Percentiles rank a stretch among this genome's conserved stretches.
Conservation (phyloP, 768 basidiomycete species). For the Suillus subaureus region DNA sequence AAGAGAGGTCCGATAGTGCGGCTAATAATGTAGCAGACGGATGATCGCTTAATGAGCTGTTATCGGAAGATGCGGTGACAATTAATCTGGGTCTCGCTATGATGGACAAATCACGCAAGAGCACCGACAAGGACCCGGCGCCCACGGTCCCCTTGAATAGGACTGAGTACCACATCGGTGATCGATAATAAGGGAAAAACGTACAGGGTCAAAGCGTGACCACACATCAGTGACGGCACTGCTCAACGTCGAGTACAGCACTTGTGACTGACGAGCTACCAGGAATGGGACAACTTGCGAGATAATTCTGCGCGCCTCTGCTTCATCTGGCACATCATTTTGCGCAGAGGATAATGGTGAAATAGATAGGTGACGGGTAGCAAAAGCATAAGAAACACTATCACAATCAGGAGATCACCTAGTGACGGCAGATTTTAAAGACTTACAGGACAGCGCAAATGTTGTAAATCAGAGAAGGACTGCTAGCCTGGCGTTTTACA, state of each 20-base stretch:
- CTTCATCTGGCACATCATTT: constrained; percentile 43
- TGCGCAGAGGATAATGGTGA: constrained; percentile 55
- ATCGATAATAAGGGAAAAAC: constrained; percentile 9
- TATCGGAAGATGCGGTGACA: constrained; percentile 7
- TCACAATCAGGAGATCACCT: background rate
- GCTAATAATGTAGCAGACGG: constrained; percentile 19
- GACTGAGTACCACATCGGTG: constrained; percentile 16
- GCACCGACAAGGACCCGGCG: constrained; percentile 47
- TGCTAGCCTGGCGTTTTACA: constrained; percentile 38
- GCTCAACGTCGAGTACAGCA: constrained; percentile 51
- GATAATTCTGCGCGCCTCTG: constrained; percentile 50
- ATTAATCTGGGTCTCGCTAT: constrained; percentile 53
- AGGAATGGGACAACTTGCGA: constrained; percentile 66
- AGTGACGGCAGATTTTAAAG: background rate
- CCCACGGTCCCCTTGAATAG: constrained; percentile 33
- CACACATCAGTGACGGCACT: constrained; percentile 63
- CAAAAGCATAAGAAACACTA: constrained; percentile 72
- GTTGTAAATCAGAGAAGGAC: constrained; percentile 64
- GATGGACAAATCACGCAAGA: constrained; percentile 56
- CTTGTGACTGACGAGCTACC: constrained; percentile 56
- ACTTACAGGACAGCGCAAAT: constrained; percentile 68
- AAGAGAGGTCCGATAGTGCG: constrained; percentile 29
- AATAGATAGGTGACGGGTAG: constrained; percentile 59
- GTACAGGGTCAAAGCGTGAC: constrained; percentile 56
- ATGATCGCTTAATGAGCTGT: constrained; percentile 15